phyloP scores from a whole-genome alignment of 257 asterid genomes.

The Perilla frutescens region DNA sequence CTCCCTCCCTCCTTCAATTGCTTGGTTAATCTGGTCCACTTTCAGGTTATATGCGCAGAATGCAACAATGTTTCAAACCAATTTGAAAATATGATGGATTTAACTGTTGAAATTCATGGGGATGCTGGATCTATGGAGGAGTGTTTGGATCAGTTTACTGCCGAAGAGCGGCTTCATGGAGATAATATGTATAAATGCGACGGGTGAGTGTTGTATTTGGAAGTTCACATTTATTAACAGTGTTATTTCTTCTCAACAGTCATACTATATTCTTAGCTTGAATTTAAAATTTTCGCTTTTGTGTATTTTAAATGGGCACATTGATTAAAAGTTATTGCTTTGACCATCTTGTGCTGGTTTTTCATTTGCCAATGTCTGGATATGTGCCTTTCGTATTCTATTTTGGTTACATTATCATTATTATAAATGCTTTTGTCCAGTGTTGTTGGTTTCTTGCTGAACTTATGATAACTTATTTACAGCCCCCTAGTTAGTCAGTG shows the following conservation, averaged over 20 bases:
- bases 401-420: constrained; percentile 4
- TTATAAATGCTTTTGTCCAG: background rate
- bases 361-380: background rate
- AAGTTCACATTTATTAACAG: constrained; percentile 14
- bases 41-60: constrained; percentile 89
- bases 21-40: constrained; percentile 28
- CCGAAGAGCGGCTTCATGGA: constrained; percentile 91
- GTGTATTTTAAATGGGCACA: constrained; percentile 3
- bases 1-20: constrained; percentile 5
- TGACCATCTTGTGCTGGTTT: constrained; percentile 1
- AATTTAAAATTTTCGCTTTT: background rate
- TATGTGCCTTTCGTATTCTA: background rate
- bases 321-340: constrained; percentile 11
- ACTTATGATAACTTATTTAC: background rate
- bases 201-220: constrained; percentile 56
- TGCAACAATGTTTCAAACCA: constrained; percentile 88
- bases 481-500: background rate
- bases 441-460: background rate
- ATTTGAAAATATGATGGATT: constrained; percentile 97
- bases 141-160: constrained; percentile 96
- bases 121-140: constrained; percentile 95
- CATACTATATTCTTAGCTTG: constrained; percentile 8
- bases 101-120: constrained; percentile 98
- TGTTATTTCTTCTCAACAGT: background rate
- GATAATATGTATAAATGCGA: constrained; percentile 99